Evolutionary conservation across 2,329 filamentous ascomycete genomes (phyloP).

Genomic region (Didymella pinodella): DNA sequence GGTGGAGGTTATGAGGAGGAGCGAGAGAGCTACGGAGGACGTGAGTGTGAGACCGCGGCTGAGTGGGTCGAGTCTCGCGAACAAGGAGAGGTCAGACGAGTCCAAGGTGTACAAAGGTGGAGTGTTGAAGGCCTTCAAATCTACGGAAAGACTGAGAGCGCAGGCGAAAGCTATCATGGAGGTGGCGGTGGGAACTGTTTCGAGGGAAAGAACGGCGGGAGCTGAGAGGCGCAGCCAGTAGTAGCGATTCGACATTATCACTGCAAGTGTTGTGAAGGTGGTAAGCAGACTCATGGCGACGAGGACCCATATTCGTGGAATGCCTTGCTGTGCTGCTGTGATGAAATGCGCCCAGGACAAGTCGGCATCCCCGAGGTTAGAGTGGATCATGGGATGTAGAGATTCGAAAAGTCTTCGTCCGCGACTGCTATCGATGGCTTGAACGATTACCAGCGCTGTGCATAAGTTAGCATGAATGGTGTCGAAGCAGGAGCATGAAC

Average conservation of each 20-base stretch:
- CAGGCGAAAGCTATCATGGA: conserved; percentile 25
- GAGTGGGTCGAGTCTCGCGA: conserved; percentile 27
- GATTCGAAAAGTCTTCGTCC: background rate
- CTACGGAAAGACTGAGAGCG: conserved; percentile 24
- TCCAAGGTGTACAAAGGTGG: conserved; percentile 16
- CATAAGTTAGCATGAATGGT: background rate
- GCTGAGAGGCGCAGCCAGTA: conserved; percentile 26
- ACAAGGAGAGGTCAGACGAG: conserved; percentile 25
- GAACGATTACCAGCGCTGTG: conserved; percentile 2
- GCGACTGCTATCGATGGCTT: conserved; percentile 18
- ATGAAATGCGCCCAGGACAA: conserved; percentile 8
- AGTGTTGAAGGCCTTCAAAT: conserved; percentile 11
- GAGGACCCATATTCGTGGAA: background rate
- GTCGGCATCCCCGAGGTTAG: background rate
- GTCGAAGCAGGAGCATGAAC: conserved; percentile 7
- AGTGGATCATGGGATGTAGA: background rate
- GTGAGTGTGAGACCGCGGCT: conserved; percentile 24
- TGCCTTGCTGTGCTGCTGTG: background rate
- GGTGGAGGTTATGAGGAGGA: conserved; percentile 1
- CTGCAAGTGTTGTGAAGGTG: conserved; percentile 19
- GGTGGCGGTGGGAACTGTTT: conserved; percentile 25
- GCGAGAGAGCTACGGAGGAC: background rate
- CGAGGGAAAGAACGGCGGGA: conserved; percentile 24
- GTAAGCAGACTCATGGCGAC: conserved; percentile 15
- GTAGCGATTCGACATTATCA: conserved; percentile 26